phyloP scores from a whole-genome alignment of 257 asterid species.

The Penstemon davidsonii region DNA sequence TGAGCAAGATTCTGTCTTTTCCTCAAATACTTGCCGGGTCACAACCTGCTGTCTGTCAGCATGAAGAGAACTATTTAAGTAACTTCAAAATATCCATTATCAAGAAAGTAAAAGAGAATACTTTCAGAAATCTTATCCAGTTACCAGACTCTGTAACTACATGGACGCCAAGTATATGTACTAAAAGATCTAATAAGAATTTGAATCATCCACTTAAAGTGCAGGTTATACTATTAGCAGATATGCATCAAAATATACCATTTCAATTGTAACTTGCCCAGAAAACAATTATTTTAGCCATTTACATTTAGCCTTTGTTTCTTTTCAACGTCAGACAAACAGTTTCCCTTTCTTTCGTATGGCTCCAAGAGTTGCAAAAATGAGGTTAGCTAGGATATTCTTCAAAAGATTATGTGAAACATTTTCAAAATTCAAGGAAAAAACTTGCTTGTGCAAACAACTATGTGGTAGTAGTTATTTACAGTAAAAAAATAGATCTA shows the following conservation, averaged over 20 bases:
- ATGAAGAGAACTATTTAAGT: conserved; percentile 25
- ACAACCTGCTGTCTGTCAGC: conserved; percentile 77
- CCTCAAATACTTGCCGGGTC: conserved; percentile 66
- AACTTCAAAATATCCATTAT: background rate
- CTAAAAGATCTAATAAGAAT: background rate
- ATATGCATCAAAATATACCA: background rate
- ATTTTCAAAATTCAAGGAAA: background rate
- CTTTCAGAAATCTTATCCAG: background rate
- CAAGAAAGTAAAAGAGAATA: conserved; percentile 3
- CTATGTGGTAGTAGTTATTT: background rate
- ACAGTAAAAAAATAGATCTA: conserved; percentile 3
- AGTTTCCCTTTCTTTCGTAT: background rate
- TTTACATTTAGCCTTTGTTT: background rate
- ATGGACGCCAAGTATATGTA: background rate
- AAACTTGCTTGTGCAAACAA: background rate
- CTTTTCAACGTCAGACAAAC: conserved; percentile 1
- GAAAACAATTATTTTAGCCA: background rate
- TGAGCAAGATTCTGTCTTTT: conserved; percentile 75
- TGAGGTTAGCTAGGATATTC: background rate
- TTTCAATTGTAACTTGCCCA: background rate
- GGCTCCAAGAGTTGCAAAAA: conserved; percentile 1
- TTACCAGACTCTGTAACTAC: background rate
- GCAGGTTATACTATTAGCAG: background rate
- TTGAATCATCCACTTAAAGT: background rate
- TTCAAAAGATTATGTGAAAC: background rate